phyloP scores from a whole-genome alignment of 1,139 yeast species.

The Geotrichum cucujoidarum region DNA sequence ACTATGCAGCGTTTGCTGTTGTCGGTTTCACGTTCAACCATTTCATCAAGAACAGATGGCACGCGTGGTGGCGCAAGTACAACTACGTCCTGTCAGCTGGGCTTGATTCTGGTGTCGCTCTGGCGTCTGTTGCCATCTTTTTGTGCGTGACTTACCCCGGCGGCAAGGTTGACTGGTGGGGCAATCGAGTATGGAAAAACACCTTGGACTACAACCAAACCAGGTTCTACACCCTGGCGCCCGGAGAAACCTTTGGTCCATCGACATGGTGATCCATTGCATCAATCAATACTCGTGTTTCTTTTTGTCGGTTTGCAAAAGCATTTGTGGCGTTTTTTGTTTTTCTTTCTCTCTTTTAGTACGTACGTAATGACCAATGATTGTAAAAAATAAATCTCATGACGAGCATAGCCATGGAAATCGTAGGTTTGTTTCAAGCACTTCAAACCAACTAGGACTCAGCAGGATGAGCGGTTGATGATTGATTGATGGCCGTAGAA shows the following conservation, averaged over 20 bases:
- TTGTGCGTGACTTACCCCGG: slow-evolving; percentile 44
- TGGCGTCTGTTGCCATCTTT: slow-evolving; percentile 50
- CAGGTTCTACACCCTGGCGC: slow-evolving; percentile 26
- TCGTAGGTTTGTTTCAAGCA: too few relatives aligned
- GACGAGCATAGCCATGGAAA: too few relatives aligned
- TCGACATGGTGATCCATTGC: slow-evolving; percentile 31
- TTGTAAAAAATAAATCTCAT: too few relatives aligned
- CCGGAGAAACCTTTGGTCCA: slow-evolving; percentile 41
- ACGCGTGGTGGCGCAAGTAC: slow-evolving; percentile 63
- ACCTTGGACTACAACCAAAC: slow-evolving; percentile 32
- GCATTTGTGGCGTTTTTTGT: too few relatives aligned
- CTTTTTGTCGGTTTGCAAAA: too few relatives aligned
- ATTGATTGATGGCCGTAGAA: too few relatives aligned
- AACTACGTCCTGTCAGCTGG: slow-evolving; percentile 46
- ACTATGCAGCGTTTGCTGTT: slow-evolving; percentile 40
- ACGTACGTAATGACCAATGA: too few relatives aligned
- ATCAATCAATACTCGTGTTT: too few relatives aligned
- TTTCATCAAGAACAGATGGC: slow-evolving; percentile 35
- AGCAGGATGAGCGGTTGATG: too few relatives aligned
- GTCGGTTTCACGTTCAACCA: slow-evolving; percentile 42
- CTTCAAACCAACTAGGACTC: too few relatives aligned
- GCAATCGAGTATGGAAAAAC: slow-evolving; percentile 41
- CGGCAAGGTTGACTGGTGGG: slow-evolving; percentile 46
- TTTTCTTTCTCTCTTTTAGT: too few relatives aligned
- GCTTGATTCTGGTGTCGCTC: slow-evolving; percentile 35